Evolutionary conservation across 768 basidiomycete genomes (phyloP).

Genomic region (Lactifluus rugatus): DNA sequence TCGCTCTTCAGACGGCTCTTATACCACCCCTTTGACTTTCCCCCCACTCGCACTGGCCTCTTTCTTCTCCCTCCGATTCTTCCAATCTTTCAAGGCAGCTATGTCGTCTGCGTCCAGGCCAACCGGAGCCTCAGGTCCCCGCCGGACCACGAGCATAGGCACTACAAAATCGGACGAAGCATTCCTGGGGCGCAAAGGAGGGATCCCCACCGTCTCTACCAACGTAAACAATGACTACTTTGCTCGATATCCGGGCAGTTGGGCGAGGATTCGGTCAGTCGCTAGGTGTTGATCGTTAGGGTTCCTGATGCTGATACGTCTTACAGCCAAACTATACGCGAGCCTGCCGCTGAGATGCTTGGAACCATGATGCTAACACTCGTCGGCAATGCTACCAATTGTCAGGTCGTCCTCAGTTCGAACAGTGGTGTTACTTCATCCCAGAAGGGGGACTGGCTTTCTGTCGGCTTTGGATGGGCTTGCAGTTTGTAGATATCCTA

Average conservation of each 20-base stretch:
- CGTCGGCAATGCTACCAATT: slow-evolving; percentile 19
- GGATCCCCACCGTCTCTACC: not conserved
- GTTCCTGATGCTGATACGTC: not conserved
- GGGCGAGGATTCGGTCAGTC: slow-evolving; percentile 19
- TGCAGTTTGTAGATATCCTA: slow-evolving; percentile 13
- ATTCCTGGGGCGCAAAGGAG: not conserved
- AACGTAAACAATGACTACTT: slow-evolving; percentile 3
- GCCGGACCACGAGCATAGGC: not conserved
- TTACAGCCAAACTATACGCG: slow-evolving; percentile 12
- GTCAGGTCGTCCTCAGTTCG: slow-evolving; percentile 21
- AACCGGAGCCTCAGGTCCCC: not conserved
- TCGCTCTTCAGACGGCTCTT: not conserved
- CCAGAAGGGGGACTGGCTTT: slow-evolving; percentile 21
- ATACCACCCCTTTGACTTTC: not conserved
- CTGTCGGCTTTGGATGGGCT: slow-evolving; percentile 21
- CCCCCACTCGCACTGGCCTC: not conserved
- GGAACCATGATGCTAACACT: slow-evolving; percentile 23
- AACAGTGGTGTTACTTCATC: slow-evolving; percentile 19
- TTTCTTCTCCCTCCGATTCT: not conserved
- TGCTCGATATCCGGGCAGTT: slow-evolving; percentile 14
- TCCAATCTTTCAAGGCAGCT: too few species aligned
- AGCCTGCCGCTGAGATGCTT: slow-evolving; percentile 24
- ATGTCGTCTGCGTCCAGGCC: not conserved
- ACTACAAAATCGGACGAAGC: not conserved
- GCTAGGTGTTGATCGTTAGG: not conserved